These are phyloP conservation scores for Warburgia ugandensis DNA, from an alignment of 164 flowering plant species.

Conservation along the genomic window DNA sequence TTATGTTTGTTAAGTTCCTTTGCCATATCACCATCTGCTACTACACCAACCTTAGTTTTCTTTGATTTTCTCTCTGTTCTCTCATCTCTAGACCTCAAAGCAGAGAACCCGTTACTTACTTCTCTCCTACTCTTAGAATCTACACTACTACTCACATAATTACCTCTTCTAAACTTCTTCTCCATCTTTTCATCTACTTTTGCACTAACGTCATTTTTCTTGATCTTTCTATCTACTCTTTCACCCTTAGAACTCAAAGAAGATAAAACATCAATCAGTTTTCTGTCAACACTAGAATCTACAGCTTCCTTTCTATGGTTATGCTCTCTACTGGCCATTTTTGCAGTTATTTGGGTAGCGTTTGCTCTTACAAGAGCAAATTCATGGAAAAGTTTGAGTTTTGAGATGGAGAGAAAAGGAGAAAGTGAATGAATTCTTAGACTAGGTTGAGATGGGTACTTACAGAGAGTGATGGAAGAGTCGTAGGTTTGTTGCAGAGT, in stretches of 20 bases:
- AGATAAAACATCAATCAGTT: constrained; percentile 26
- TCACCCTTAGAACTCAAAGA: constrained; percentile 22
- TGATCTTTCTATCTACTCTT: constrained; percentile 11
- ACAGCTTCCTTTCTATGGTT: constrained; percentile 12
- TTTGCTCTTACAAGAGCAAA: constrained; percentile 14
- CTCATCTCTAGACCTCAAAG: constrained; percentile 18
- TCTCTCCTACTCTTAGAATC: constrained; percentile 5
- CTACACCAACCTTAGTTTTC: constrained; percentile 6
- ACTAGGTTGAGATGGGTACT: constrained; percentile 29
- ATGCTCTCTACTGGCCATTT: constrained; percentile 12
- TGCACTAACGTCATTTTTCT: neutral
- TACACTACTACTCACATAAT: too few species aligned
- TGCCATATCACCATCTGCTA: neutral
- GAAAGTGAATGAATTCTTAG: constrained; percentile 16
- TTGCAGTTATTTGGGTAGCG: constrained; percentile 7
- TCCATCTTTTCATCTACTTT: neutral
- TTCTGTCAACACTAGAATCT: constrained; percentile 14
- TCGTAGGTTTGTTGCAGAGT: constrained; percentile 32
- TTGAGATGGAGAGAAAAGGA: constrained; percentile 13
- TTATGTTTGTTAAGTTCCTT: too few species aligned
- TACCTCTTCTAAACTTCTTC: constrained; percentile 25
- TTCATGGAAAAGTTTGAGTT: constrained; percentile 16
- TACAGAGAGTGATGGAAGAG: constrained; percentile 32
- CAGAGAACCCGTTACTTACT: constrained; percentile 21
- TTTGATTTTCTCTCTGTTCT: constrained; percentile 8